Base-by-base conservation (phyloP, 1,284 basidiomycete species). In the Malassezia vespertilionis region DNA sequence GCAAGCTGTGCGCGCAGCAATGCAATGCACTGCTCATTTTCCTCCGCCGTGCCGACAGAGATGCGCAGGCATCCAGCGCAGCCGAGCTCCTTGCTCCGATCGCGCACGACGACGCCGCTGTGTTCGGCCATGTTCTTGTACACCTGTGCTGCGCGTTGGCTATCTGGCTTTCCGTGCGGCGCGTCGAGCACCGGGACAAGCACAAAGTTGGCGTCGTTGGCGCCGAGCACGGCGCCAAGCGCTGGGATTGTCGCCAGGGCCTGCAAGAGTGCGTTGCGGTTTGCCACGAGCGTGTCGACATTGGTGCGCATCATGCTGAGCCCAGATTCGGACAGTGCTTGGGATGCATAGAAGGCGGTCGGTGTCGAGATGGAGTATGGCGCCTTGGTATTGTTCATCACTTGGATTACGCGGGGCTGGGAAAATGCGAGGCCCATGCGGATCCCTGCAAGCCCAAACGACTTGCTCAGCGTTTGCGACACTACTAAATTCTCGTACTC, bases 311-410 rank as follows among this genome's bases (percentile, higher is more conserved):
- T 88, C 14, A 72, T 62, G 0, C 71, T 63, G 11, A 93, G 61
- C 5, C 85, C 82, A 11, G 73, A 64, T 0, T 80, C 75, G 0
- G 83, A 80, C 27, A 87, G 77, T 0, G 91, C 87, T 9, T 83
- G 77, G 11, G 83, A 74, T 0, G 88, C 89, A 23, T 96, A 79
- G 37, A 80, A 75, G 6, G 91, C 86, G 2, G 88, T 87, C 0
- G 89, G 89, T 0, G 83, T 79, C 11, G 89, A 91, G 58, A 97
- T 82, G 72, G 95, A 95, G 76, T 97, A 99, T 0, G 91, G 91
- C 0, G 91, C 93, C 72, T 97, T 97, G 42, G 91, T 86, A 72
- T 96, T 97, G 62, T 82, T 82, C 53, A 97, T 79, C 58, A 96
- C 79, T 68, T 91, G 90, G 38, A 95, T 82, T 15, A 96, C 75